Base-by-base conservation (phyloP, 495 filamentous ascomycete genomes). In the Tricharina praecox region DNA sequence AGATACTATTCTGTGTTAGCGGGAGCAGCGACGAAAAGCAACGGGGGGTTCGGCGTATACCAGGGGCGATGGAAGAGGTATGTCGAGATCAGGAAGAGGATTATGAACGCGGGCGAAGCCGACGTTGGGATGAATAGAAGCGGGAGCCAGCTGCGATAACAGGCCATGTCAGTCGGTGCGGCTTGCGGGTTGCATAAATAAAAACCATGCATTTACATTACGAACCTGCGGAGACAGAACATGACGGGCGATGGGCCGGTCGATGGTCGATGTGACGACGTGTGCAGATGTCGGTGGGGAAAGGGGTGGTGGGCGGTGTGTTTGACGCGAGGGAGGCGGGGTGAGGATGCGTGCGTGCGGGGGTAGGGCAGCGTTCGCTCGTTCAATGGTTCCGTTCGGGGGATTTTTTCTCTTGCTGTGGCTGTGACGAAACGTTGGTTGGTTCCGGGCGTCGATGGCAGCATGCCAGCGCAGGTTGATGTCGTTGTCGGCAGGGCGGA, bases 11-110 rank as follows among this genome's bases (percentile, higher is more conserved):
- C 3, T 24, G 8, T 10, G 13, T 24, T 1, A 4, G 40, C 1
- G 19, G 10, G 13, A 26, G 40, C 19, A 23, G 40, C 21, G 2
- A 18, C 21, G 21, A 15, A 13, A 13, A 33, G 23, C 11, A 18
- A n/a, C 11, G 26, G 21, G 23, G 45, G 20, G 18, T 9, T 13
- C n/a, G 42, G 42, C 16, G 42, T 16, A 16, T 47, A 61, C 58
- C 85, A 93, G 48, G 85, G 85, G 46, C 85, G 75, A 61, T 88
- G 85, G 53, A 93, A 76, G 61, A 87, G 77, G 67, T 92, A 93
- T 54, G 84, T 93, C 57, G 82, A 78, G 52, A 85, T 67, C 65
- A 93, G 82, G 70, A 90, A 92, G 60, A 87, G 77, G 63, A 88
- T 75, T 53, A 93, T 84, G 68, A 92, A 90, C 50, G 82, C 76